phyloP scores from a whole-genome alignment of 495 filamentous ascomycete genomes.

The Penicillium ucsense region DNA sequence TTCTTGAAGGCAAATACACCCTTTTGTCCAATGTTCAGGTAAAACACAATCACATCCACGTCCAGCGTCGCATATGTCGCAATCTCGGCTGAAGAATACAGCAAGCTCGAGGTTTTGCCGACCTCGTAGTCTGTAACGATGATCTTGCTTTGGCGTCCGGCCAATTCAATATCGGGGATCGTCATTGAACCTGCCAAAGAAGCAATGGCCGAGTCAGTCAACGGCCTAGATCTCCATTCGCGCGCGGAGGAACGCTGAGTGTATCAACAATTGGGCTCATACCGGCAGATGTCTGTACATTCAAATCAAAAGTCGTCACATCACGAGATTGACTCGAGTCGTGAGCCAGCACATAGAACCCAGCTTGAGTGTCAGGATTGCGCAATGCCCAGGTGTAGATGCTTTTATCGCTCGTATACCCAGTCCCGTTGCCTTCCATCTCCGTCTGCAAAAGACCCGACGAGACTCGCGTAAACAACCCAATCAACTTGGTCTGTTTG shows the following conservation, averaged over 20 bases:
- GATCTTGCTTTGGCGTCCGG: conserved; percentile 63
- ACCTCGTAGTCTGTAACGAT: conserved; percentile 63
- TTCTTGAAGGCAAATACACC: conserved; percentile 46
- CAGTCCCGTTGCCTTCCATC: conserved; percentile 49
- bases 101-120: conserved; percentile 37
- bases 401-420: conserved; percentile 31
- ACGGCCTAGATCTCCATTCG: background rate
- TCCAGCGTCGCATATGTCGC: conserved; percentile 46
- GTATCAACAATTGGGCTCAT: conserved; percentile 1
- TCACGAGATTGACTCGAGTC: conserved; percentile 41
- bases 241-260: background rate
- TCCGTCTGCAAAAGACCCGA: conserved; percentile 42
- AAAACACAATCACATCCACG: conserved; percentile 41
- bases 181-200: conserved; percentile 24
- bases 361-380: conserved; percentile 45
- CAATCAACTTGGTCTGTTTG: conserved; percentile 46
- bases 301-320: conserved; percentile 48
- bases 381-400: conserved; percentile 45
- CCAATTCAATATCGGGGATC: conserved; percentile 53
- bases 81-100: conserved; percentile 64
- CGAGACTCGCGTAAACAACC: conserved; percentile 46
- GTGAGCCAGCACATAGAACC: conserved; percentile 56
- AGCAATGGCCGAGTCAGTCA: background rate
- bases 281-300: conserved; percentile 47
- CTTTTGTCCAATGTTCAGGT: conserved; percentile 53